Percentiles rank a stretch among this genome's conserved stretches.
Conservation (phyloP, 352 stramenopile species). For the Globisporangium mamillatum region DNA sequence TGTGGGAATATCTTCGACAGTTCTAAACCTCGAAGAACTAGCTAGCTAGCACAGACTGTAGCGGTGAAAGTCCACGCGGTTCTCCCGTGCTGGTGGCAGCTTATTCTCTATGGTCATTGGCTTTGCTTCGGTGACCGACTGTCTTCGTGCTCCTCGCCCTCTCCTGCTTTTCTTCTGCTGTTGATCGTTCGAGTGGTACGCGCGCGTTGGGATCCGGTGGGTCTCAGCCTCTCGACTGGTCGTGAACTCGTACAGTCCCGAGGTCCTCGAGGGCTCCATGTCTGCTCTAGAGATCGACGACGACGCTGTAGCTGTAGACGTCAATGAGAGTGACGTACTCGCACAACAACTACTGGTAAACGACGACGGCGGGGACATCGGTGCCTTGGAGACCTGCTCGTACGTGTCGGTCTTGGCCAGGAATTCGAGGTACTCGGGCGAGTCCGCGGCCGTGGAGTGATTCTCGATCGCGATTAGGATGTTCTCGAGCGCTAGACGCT, state of each 20-base stretch:
- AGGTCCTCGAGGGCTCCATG: neutral
- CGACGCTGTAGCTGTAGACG: neutral
- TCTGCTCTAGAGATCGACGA: neutral
- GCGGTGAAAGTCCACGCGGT: conserved; percentile 17
- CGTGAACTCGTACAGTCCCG: neutral
- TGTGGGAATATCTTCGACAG: no score
- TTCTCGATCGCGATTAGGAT: conserved; percentile 62
- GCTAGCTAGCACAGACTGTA: conserved; percentile 14
- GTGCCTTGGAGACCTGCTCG: conserved; percentile 36
- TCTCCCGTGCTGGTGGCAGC: neutral
- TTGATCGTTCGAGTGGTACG: neutral
- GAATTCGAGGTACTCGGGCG: conserved; percentile 67
- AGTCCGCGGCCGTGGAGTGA: conserved; percentile 47
- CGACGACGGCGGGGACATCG: conserved; percentile 20
- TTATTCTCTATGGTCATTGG: neutral
- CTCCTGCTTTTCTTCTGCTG: neutral
- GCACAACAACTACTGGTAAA: neutral
- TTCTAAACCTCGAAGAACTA: no score
- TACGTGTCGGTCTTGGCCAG: conserved; percentile 57
- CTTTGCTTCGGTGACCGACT: neutral
- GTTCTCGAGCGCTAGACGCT: conserved; percentile 55
- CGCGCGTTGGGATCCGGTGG: neutral
- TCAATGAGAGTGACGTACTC: neutral
- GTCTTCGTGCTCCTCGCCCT: neutral
- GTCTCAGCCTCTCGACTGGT: neutral